Base-by-base conservation (phyloP, 371 early-diverging fungal species). In the Amoeboaphelidium occidentale region DNA sequence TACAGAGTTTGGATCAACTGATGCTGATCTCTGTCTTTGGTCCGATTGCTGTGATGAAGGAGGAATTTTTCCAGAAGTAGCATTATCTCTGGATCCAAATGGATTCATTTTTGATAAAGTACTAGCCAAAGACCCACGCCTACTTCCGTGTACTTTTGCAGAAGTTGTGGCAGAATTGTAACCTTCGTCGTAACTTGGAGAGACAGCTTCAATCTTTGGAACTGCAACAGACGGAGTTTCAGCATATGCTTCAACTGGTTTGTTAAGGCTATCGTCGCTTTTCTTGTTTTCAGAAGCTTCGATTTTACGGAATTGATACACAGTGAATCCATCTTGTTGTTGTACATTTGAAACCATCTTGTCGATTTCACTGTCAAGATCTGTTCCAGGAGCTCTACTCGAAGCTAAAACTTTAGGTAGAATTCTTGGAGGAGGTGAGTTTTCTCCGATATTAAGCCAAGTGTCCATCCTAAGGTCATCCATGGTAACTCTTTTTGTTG, bases 361-460 rank as follows among this genome's bases (percentile, higher is more conserved):
- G 1, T 58, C 55, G 24, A 64, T 53, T 43, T 13, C 44, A 44
- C 22, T 21, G 6, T 20, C 44, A 20, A 6, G 4, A 44, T 44
- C 20, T 22, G 4, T 22, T 17, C 4, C 23, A 6, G 4, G 51
- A 12, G 60, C 50, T 22, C 57, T 51, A 17, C 50, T 43, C 24
- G 50, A 48, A 17, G 58, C 60, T 25, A 51, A 52, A 28, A 63
- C 47, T 42, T 55, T 58, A 0, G 68, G 72, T 28, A 54, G 12
- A 42, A 66, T 45, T 1, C 58, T 56, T 4, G 53, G 41, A 2
- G 69, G 68, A 1, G 53, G 62, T 32, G 55, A 64, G 27, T 45
- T 41, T 52, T 68, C 69, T 24, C 67, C 72, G 24, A 56, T 55
- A 46, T 64, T 66, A 13, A 68, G 55, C 69, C 71, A 70, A 10